These are phyloP conservation scores for Rubus parviflorus DNA, from an alignment of 306 rosid species.

Conservation along the genomic window DNA sequence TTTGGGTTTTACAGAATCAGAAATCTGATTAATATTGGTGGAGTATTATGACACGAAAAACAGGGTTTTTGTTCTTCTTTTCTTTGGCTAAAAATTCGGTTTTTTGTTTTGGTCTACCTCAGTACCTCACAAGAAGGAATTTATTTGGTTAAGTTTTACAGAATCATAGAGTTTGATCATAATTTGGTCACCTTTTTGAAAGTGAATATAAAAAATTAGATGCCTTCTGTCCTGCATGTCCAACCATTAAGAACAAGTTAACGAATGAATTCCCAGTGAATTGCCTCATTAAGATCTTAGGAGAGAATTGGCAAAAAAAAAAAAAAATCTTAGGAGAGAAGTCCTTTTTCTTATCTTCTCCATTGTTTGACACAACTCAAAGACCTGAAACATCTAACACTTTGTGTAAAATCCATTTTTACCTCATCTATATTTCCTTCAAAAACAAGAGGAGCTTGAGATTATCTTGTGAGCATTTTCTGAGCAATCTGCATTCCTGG, in stretches of 20 bases:
- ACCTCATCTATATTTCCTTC: neutral
- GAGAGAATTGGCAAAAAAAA: too few species aligned
- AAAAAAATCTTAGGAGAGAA: neutral
- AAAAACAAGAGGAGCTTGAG: neutral
- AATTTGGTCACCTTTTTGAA: neutral
- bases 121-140: neutral
- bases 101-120: neutral
- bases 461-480: conserved; percentile 4
- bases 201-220: neutral
- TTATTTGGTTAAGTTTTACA: neutral
- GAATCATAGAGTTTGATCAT: conserved; percentile 1
- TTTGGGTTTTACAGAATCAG: neutral
- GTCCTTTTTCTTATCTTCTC: neutral
- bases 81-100: neutral
- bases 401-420: neutral
- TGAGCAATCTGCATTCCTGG: neutral
- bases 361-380: neutral
- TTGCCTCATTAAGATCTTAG: too few species aligned
- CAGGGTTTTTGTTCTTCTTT: neutral
- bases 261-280: neutral
- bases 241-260: neutral
- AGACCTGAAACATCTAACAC: neutral
- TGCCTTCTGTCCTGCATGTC: neutral
- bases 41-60: neutral
- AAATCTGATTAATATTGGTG: neutral